Evolutionary conservation across 169 alveolate species (phyloP).

Genomic region (Eimeria tenella): DNA sequence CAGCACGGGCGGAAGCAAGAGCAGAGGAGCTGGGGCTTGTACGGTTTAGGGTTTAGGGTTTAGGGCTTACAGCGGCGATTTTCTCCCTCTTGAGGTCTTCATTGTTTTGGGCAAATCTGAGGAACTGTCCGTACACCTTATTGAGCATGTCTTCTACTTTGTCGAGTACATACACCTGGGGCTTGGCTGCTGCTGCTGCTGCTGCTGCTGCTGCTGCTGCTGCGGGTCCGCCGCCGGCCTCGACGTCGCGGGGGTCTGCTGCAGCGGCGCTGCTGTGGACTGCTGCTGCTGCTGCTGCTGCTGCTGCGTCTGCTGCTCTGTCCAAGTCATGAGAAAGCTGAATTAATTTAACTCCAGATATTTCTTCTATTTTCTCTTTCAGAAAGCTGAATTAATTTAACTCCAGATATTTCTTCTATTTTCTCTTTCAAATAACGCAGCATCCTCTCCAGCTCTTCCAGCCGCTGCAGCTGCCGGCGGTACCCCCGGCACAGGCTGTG

Average conservation of each 20-base stretch:
- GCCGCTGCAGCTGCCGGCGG: slow-evolving; percentile 92
- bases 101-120: slow-evolving; percentile 91
- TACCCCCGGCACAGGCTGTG: slow-evolving; percentile 92
- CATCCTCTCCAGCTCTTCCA: slow-evolving; percentile 92
- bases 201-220: slow-evolving; percentile 44
- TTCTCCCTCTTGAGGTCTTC: slow-evolving; percentile 87
- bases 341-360: slow-evolving; percentile 78
- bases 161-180: slow-evolving; percentile 80
- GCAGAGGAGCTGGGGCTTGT: not conserved
- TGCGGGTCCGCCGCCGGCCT: not conserved
- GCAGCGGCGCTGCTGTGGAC: not conserved
- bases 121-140: slow-evolving; percentile 92
- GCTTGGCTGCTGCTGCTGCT: slow-evolving; percentile 14
- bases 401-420: slow-evolving; percentile 80
- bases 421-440: slow-evolving; percentile 56
- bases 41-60: slow-evolving; percentile 22
- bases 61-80: slow-evolving; percentile 85
- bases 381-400: no score
- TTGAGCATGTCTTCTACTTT: slow-evolving; percentile 85
- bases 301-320: slow-evolving; percentile 82
- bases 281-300: slow-evolving; percentile 55
- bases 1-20: not conserved
- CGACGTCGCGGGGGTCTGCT: not conserved
- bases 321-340: slow-evolving; percentile 76
- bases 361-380: slow-evolving; percentile 70